Evolutionary conservation across 169 alveolate species (phyloP).

Genomic region (Plasmodium blacklocki): DNA sequence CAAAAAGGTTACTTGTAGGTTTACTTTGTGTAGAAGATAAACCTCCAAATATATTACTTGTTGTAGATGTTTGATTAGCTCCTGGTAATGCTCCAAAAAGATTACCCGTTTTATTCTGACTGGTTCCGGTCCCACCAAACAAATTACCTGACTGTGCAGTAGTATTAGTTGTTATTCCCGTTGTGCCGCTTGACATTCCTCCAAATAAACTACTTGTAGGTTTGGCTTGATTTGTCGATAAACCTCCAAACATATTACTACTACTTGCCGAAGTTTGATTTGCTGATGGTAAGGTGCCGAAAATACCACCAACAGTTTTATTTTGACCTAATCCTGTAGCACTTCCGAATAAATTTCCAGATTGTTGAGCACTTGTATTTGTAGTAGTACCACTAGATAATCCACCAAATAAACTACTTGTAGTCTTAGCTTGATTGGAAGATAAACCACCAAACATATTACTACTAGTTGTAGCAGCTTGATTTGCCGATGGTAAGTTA

Average conservation of each 20-base stretch:
- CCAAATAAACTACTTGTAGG: constrained; percentile 30
- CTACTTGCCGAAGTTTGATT: constrained; percentile 31
- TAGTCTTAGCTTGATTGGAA: constrained; percentile 2
- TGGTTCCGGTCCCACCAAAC: constrained; percentile 49
- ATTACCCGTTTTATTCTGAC: constrained; percentile 45
- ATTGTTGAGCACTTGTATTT: constrained; percentile 9
- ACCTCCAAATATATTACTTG: constrained; percentile 49
- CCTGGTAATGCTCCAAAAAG: constrained; percentile 39
- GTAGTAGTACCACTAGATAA: constrained; percentile 19
- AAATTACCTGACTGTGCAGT: constrained; percentile 19
- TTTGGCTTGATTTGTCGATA: constrained; percentile 36
- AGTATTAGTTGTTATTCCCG: constrained; percentile 16
- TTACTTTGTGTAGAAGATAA: constrained; percentile 2
- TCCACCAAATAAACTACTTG: constrained; percentile 2
- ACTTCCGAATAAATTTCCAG: constrained; percentile 40
- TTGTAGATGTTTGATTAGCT: constrained; percentile 29
- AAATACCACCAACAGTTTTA: constrained; percentile 31
- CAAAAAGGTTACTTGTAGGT: constrained; percentile 4
- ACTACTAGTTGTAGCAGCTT: neutral
- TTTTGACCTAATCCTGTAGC: constrained; percentile 16
- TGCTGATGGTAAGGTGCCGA: constrained; percentile 35
- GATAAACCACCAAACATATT: constrained; percentile 30
- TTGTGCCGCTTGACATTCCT: constrained; percentile 26
- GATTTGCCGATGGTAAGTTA: constrained; percentile 17
- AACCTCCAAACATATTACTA: constrained; percentile 31